Evolutionary conservation across 331 rosid species (phyloP).

Genomic region (Malus hybrid): DNA sequence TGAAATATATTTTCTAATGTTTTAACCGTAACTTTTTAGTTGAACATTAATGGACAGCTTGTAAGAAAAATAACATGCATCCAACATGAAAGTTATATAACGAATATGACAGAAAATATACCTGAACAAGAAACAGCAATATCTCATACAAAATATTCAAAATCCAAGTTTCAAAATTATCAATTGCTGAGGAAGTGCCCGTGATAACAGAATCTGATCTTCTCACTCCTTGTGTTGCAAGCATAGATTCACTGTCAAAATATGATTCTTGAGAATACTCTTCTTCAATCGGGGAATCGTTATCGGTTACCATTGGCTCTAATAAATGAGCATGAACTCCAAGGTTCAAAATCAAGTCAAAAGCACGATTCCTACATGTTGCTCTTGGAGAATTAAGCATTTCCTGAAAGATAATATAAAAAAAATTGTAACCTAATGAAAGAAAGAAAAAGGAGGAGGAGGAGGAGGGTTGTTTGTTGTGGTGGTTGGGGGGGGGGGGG

Average conservation of each 20-base stretch:
- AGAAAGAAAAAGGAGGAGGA: neutral
- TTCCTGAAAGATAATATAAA: constrained; percentile 52
- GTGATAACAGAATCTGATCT: constrained; percentile 39
- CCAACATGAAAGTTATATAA: neutral
- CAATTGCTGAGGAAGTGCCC: constrained; percentile 57
- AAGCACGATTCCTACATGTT: constrained; percentile 85
- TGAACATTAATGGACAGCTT: neutral
- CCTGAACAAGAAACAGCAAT: constrained; percentile 97
- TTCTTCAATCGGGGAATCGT: constrained; percentile 70
- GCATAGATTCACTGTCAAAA: constrained; percentile 62
- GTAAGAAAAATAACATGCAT: neutral
- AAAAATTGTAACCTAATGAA: constrained; percentile 14
- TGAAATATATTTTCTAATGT: too few species aligned
- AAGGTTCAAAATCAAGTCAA: constrained; percentile 93
- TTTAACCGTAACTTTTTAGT: neutral
- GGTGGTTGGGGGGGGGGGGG: too few species aligned
- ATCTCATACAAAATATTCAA: constrained; percentile 81
- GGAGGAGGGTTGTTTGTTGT: too few species aligned
- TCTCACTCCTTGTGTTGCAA: constrained; percentile 51
- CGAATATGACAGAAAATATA: constrained; percentile 24
- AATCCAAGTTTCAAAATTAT: constrained; percentile 83
- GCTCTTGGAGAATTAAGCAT: constrained; percentile 80
- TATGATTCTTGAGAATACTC: constrained; percentile 78
- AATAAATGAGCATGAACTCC: constrained; percentile 98
- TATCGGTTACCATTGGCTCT: constrained; percentile 66